These are phyloP conservation scores for Vigna trinervia DNA, from an alignment of 306 rosid species.

Conservation along the genomic window DNA sequence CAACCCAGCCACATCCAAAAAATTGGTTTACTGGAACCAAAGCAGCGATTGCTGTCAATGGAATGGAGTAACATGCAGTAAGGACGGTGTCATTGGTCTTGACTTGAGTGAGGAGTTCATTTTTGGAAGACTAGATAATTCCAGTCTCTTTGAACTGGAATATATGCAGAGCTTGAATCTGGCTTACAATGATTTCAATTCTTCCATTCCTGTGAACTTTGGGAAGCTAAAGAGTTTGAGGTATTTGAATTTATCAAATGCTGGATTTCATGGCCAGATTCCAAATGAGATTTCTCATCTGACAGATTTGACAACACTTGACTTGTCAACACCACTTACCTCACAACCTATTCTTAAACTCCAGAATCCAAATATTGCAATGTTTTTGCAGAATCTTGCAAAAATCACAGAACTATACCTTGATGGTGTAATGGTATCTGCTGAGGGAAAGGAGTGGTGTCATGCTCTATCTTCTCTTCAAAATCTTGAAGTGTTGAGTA, in stretches of 20 bases:
- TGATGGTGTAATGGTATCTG: background rate
- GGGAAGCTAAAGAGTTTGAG: background rate
- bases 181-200: background rate
- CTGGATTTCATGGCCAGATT: conserved; percentile 2
- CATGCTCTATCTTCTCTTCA: background rate
- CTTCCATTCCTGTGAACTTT: background rate
- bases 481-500: background rate
- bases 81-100: conserved; percentile 24
- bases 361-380: background rate
- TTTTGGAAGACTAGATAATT: conserved; percentile 34
- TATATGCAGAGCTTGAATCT: background rate
- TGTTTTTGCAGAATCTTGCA: background rate
- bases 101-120: conserved; percentile 43
- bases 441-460: background rate
- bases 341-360: background rate
- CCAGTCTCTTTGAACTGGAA: conserved; percentile 34
- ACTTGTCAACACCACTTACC: background rate
- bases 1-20: background rate
- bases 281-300: background rate
- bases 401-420: background rate
- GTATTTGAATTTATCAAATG: background rate
- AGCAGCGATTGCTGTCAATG: conserved; percentile 26
- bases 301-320: background rate
- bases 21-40: background rate
- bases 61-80: conserved; percentile 55